Evolutionary conservation across 2,329 filamentous ascomycete genomes (phyloP), one percentile per base, ranked within the genome.

Genomic region (Penicillium sp.): DNA sequence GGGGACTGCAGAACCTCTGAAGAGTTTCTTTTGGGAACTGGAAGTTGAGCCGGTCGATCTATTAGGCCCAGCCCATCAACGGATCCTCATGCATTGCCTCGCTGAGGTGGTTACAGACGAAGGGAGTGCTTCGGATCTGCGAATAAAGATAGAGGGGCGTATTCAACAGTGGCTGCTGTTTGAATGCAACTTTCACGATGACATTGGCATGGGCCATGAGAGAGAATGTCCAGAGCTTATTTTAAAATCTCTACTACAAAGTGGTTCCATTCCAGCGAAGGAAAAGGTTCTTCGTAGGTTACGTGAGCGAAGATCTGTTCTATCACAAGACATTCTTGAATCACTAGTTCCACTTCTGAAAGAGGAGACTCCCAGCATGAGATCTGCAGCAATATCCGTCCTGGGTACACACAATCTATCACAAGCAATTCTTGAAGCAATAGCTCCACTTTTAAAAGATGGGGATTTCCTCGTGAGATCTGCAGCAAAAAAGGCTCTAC

Each of bases 31-130:
- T 43, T 3, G 66, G 11, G 49, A 51, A 30, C 64, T 76, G 18
- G 64, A 75, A 38, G 28, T 58, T 3, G 61, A 73, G 42, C 72
- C 72, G 40, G 63, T 60, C 28, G 74, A 76, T 56, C 57, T 76
- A n/a, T 53, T 76, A 11, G 73, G 74, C 2, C 68, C 67, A n/a
- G 56, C 61, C 18, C 72, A 77, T 61, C 71, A 72, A 57, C 67
- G 72, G 18, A 62, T 75, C 3, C 51, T 75, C 33, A 72, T 72
- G 64, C 68, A 71, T 64, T 76, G 71, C 54, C 60, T 77, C 26
- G 68, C 58, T 55, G 72, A 76, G 59, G 58, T 67, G 55, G n/a
- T 43, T 18, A 11, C 20, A 38, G 3, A 46, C 18, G 2, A 2
- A 47, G 18, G 16, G 16, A 16, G 23, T 9, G 33, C 23, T 26